Evolutionary conservation across 805 yeast species (phyloP).

Genomic region (Torulaspora gathmanii): DNA sequence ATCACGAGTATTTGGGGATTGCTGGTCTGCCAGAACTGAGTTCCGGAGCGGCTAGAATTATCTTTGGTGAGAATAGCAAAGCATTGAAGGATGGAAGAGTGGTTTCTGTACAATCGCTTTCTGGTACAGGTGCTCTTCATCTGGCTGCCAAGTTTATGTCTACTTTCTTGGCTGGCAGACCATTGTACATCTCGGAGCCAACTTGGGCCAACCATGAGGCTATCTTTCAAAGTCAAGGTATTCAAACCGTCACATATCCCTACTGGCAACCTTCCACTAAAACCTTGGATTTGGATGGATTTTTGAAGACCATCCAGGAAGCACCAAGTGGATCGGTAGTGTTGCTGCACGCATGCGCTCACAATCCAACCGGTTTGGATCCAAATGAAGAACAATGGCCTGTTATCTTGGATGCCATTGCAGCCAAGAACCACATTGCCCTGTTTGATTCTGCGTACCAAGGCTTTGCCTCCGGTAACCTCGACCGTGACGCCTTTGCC

Average conservation of each 20-base stretch:
- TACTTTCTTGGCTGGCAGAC: conserved; percentile 36
- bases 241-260: conserved; percentile 65
- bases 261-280: conserved; percentile 78
- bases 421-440: conserved; percentile 62
- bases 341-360: conserved; percentile 92
- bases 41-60: conserved; percentile 64
- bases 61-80: conserved; percentile 57
- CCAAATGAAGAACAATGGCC: conserved; percentile 83
- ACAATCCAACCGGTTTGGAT: conserved; percentile 96
- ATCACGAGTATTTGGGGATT: conserved; percentile 88
- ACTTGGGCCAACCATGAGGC: conserved; percentile 98
- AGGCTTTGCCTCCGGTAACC: conserved; percentile 90
- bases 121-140: conserved; percentile 96
- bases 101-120: conserved; percentile 80
- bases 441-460: conserved; percentile 94
- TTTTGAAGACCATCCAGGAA: conserved; percentile 51
- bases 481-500: conserved; percentile 80
- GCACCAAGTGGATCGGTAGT: conserved; percentile 78
- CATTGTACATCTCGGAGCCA: conserved; percentile 74
- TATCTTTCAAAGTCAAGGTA: conserved; percentile 68
- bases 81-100: conserved; percentile 59
- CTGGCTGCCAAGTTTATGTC: conserved; percentile 58
- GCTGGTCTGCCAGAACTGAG: conserved; percentile 68
- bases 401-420: conserved; percentile 57
- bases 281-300: conserved; percentile 66